A percentile compares a stretch with the other conserved stretches of the same genome.
These are phyloP conservation scores for Hylodesmum podocarpum DNA, from an alignment of 306 rosid genomes.

Conservation along the genomic window DNA sequence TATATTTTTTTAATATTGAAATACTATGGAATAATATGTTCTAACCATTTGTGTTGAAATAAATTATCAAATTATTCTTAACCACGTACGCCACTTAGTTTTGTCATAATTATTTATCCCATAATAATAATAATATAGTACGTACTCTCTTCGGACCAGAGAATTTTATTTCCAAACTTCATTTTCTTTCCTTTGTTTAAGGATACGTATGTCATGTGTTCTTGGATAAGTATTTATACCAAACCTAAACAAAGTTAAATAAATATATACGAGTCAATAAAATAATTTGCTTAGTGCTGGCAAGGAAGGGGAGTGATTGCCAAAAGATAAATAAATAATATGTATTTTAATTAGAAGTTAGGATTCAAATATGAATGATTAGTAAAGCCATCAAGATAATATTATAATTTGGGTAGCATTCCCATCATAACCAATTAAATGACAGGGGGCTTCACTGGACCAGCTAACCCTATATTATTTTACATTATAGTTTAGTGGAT, in stretches of 20 bases:
- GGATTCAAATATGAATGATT: slow-evolving; percentile 27
- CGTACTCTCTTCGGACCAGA: background rate
- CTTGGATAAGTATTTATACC: background rate
- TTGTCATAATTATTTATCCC: background rate
- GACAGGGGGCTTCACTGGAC: slow-evolving; percentile 23
- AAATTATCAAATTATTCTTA: slow-evolving; percentile 13
- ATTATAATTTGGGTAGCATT: slow-evolving; percentile 19
- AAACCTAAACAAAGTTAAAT: background rate
- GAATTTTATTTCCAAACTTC: background rate
- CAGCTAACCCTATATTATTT: slow-evolving; percentile 22
- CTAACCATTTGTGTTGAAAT: background rate
- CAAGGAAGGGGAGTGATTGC: slow-evolving; percentile 4
- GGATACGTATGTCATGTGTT: background rate
- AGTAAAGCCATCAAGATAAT: slow-evolving; percentile 21
- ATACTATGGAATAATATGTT: background rate
- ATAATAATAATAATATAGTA: too few relatives aligned
- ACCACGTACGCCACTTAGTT: slow-evolving; percentile 18
- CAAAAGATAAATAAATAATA: background rate
- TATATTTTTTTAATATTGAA: too few relatives aligned
- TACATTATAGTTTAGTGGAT: slow-evolving; percentile 15
- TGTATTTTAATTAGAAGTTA: slow-evolving; percentile 12
- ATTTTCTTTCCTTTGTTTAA: slow-evolving; percentile 5
- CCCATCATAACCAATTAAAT: slow-evolving; percentile 31
- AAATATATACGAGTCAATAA: background rate
- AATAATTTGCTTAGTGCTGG: slow-evolving; percentile 20